Conservation (phyloP, 2,329 filamentous ascomycete genomes). For the Neonectria neomacrospora region DNA sequence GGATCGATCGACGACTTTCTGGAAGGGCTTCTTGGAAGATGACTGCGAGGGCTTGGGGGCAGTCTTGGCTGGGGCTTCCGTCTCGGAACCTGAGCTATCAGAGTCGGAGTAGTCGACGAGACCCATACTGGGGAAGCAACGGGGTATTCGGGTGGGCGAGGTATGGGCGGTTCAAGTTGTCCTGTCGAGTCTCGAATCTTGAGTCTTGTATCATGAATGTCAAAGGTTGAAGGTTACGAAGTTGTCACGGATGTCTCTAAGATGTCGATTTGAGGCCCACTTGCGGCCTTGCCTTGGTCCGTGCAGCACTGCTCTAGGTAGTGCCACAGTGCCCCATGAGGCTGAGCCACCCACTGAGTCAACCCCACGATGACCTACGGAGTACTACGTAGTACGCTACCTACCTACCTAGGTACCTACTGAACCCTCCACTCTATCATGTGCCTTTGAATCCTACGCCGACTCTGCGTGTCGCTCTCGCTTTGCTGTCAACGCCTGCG, state of each 20-base stretch:
- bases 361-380: conserved; percentile 30
- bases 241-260: background rate
- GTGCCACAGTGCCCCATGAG: conserved; percentile 20
- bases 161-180: background rate
- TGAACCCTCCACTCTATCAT: conserved; percentile 10
- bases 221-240: conserved; percentile 20
- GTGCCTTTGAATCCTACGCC: conserved; percentile 18
- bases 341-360: conserved; percentile 29
- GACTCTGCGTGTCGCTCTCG: background rate
- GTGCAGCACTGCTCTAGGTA: conserved; percentile 33
- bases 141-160: background rate
- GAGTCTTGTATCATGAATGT: conserved; percentile 6
- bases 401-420: no score
- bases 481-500: background rate
- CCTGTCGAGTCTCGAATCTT: background rate
- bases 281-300: conserved; percentile 27
- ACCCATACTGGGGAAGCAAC: conserved; percentile 65
- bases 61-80: conserved; percentile 46
- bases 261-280: conserved; percentile 24
- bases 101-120: conserved; percentile 89
- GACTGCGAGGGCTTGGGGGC: conserved; percentile 46
- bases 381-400: no score
- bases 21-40: conserved; percentile 70
- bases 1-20: conserved; percentile 83
- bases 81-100: conserved; percentile 77